Base-by-base conservation (phyloP, 495 filamentous ascomycete genomes). In the Penicillium lagena region DNA sequence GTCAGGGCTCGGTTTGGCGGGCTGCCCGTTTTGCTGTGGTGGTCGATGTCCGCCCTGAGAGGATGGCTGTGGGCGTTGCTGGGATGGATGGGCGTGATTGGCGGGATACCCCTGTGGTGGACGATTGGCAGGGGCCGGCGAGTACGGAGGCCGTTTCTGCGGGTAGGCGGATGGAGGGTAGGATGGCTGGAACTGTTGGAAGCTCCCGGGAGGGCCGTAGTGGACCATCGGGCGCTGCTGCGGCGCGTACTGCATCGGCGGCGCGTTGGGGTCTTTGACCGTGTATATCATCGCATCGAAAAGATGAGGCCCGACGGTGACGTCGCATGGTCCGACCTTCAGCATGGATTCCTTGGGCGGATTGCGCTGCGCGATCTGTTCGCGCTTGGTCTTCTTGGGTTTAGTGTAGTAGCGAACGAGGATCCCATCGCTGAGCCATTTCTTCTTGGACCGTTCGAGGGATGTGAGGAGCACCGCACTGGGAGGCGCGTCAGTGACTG, bases 391-490 rank as follows among this genome's bases (percentile, higher is more conserved):
- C 69, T 90, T 95, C 44, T 79, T 77, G 7, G 90, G 89, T 54
- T 96, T 95, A 9, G 85, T 85, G 85, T 90, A 96, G 64, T 94
- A 97, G 52, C 86, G 86, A 48, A 93, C 89, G 47, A 99, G 87
- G 31, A 96, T 82, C 12, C 86, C 85, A 50, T 95, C 89, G 52
- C 75, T 82, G 8, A 89, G 76, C 94, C 94, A 97, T 79, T 82
- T 85, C 52, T 84, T 78, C 43, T 88, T 87, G 39, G 94, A 97
- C 40, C 87, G 80, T 39, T 83, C 72, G 12, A 99, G 75, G 4
- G 94, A 90, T 41, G 87, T 80, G 39, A 83, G 75, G 39, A 97
- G 73, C 7, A 99, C 86, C 39, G 86, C 88, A 63, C 91, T 96
- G 49, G 22, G 6, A 22, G 6, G 22, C 22, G 22, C 22, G 22